These are phyloP conservation scores for Colletotrichum agaves DNA, from an alignment of 2,329 filamentous ascomycete species.

Conservation along the genomic window DNA sequence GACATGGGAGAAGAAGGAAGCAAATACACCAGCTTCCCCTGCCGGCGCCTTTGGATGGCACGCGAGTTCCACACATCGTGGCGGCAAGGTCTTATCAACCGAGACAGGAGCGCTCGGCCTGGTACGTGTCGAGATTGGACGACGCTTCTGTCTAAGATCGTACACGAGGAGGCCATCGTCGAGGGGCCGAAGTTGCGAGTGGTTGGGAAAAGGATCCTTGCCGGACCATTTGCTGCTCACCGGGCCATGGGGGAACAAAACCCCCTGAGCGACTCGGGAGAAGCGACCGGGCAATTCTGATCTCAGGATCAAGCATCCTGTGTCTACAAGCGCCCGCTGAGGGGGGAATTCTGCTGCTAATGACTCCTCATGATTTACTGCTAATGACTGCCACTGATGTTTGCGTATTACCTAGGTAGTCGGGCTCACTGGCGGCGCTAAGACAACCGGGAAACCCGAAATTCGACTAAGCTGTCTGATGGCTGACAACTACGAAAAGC, in stretches of 20 bases:
- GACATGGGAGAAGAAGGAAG: not conserved
- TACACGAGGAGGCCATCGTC: not conserved
- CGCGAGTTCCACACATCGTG: not conserved
- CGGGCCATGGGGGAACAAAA: not conserved
- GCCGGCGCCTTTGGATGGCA: not conserved
- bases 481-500: not conserved
- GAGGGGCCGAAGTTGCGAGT: not conserved
- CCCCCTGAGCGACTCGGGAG: not conserved
- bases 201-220: not conserved
- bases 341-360: not conserved
- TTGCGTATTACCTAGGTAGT: slow-evolving; percentile 22
- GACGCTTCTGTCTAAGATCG: not conserved
- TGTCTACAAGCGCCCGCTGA: not conserved
- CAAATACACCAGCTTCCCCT: not conserved
- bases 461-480: not conserved
- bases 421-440: not conserved
- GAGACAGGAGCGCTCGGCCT: slow-evolving; percentile 10
- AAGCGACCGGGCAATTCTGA: not conserved
- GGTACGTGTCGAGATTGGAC: slow-evolving; percentile 3
- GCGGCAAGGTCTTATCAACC: not conserved
- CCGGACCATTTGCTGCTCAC: not conserved
- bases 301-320: not conserved
- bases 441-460: slow-evolving; percentile 15
- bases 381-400: not conserved
- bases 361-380: not conserved